Base-by-base conservation (phyloP, 139 green algal species). In the Astrephomene gubernaculifera region DNA sequence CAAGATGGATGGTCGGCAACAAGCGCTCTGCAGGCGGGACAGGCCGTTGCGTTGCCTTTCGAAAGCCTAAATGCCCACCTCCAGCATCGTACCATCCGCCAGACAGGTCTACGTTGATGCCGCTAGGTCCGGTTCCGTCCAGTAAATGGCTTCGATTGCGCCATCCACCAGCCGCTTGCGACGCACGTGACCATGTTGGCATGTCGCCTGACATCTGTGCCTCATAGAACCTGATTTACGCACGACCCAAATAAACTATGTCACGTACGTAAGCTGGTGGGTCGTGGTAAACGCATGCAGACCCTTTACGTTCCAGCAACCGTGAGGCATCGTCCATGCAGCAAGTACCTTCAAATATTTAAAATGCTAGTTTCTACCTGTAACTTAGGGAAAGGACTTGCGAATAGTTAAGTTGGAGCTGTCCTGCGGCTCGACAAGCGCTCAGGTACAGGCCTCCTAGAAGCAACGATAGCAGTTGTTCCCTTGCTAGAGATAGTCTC, bases 181-280 rank as follows among this genome's bases (percentile, higher is more conserved):
- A 65, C 0, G 79, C 79, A 22, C 79, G 79, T 2, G 63, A 76
- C 79, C 79, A 85, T 0, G 22, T 19, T 6, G 79, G 79, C 4
- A 85, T 31, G 8, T 64, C 35, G 8, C 79, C 79, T 21, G 63
- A 76, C 79, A 85, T 85, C 17, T 85, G 79, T 0, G 79, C 79
- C 31, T 85, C 79, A 25, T 85, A 85, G 27, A 85, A 85, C 44
- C 79, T 85, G 61, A 44, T n/a, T n/a, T n/a, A n/a, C n/a, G n/a
- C n/a, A n/a, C n/a, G n/a, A n/a, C n/a, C n/a, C n/a, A n/a, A n/a
- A n/a, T n/a, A n/a, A n/a, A n/a, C n/a, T n/a, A n/a, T n/a, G n/a
- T n/a, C n/a, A n/a, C n/a, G n/a, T n/a, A n/a, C n/a, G n/a, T n/a
- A n/a, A n/a, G n/a, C n/a, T n/a, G n/a, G n/a, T n/a, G n/a, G n/a